Evolutionary conservation across 2,329 filamentous ascomycete genomes (phyloP).

Genomic region (Exophiala aquamarina): DNA sequence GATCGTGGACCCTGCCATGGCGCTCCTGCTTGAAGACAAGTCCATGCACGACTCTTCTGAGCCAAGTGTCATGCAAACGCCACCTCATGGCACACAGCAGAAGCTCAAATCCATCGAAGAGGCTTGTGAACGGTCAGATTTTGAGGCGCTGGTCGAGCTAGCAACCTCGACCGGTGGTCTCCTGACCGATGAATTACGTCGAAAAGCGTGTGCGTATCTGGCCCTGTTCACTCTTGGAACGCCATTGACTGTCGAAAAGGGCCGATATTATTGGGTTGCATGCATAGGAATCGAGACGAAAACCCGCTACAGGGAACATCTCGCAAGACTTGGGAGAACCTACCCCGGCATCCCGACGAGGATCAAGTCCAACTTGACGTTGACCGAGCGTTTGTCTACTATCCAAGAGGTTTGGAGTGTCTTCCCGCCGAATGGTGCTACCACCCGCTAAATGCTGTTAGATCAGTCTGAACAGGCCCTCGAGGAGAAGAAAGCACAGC

Average conservation of each 20-base stretch:
- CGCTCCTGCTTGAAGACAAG: constrained; percentile 5
- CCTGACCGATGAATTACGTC: constrained; percentile 66
- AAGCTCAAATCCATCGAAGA: constrained; percentile 54
- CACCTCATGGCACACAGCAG: constrained; percentile 15
- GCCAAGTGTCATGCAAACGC: constrained; percentile 4
- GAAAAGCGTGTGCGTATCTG: constrained; percentile 69
- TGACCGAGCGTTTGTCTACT: constrained; percentile 95
- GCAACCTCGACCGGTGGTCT: constrained; percentile 68
- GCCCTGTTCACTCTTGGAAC: constrained; percentile 19
- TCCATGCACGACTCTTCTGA: constrained; percentile 5
- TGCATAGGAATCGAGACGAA: constrained; percentile 20
- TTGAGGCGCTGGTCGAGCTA: constrained; percentile 56
- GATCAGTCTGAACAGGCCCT: constrained; percentile 70
- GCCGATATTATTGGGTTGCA: constrained; percentile 50
- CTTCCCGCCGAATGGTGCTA: constrained; percentile 23
- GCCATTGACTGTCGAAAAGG: constrained; percentile 34
- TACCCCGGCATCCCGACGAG: constrained; percentile 81
- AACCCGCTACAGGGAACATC: constrained; percentile 8
- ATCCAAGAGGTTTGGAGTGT: constrained; percentile 68
- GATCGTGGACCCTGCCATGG: constrained; percentile 11
- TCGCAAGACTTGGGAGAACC: constrained; percentile 53
- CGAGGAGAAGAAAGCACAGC: constrained; percentile 67
- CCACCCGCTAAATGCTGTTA: constrained; percentile 34
- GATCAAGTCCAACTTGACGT: constrained; percentile 91
- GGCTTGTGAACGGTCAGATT: constrained; percentile 61